These are phyloP conservation scores for Yamadazyma olivae DNA, from an alignment of 805 yeast species.

Conservation along the genomic window DNA sequence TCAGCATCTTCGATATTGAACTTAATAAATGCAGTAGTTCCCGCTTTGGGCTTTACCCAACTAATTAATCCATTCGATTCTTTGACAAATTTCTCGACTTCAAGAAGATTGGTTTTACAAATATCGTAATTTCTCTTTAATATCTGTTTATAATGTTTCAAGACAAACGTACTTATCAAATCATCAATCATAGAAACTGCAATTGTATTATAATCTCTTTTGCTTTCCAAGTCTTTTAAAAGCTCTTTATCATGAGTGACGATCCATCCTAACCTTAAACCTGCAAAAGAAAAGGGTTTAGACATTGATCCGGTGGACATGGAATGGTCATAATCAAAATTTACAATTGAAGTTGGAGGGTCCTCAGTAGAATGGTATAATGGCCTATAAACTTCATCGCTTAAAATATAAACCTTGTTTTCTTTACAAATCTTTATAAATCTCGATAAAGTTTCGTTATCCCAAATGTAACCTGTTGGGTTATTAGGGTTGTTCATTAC, in stretches of 20 bases:
- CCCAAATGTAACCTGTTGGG: constrained; percentile 45
- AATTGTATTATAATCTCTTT: constrained; percentile 51
- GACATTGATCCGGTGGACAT: constrained; percentile 50
- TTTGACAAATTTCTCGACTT: constrained; percentile 31
- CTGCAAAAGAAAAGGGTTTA: constrained; percentile 54
- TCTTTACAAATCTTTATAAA: constrained; percentile 35
- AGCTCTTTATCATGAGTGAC: constrained; percentile 31
- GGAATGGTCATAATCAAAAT: constrained; percentile 39
- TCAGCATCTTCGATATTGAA: constrained; percentile 13
- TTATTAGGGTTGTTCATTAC: constrained; percentile 48
- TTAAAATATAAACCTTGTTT: constrained; percentile 32
- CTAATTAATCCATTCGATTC: constrained; percentile 27
- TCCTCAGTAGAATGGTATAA: constrained; percentile 36
- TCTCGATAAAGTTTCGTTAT: constrained; percentile 26
- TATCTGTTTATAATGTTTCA: constrained; percentile 30
- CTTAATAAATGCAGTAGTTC: constrained; percentile 41
- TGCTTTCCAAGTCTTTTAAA: constrained; percentile 28
- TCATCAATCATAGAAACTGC: constrained; percentile 49
- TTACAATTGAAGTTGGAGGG: constrained; percentile 38
- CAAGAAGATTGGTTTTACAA: constrained; percentile 34
- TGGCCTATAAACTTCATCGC: constrained; percentile 57
- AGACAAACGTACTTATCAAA: constrained; percentile 40
- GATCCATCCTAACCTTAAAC: constrained; percentile 53
- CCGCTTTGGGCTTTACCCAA: constrained; percentile 47
- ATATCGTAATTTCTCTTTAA: constrained; percentile 38